phyloP scores from a whole-genome alignment of 768 basidiomycete genomes.

The Russula compacta region DNA sequence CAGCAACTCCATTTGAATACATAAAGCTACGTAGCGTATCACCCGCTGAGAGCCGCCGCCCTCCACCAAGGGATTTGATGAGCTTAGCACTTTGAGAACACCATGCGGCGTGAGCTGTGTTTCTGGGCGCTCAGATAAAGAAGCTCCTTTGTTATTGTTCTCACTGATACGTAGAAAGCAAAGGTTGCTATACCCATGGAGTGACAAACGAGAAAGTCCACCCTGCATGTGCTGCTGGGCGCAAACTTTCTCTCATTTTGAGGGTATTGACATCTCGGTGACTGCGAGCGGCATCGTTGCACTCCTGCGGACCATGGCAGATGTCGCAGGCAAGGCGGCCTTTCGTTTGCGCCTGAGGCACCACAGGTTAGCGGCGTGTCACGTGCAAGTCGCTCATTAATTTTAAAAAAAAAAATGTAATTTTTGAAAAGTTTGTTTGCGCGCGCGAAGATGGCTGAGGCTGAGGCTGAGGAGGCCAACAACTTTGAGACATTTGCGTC shows the following conservation, averaged over 20 bases:
- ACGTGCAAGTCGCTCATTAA: background rate
- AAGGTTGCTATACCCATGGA: too few relatives aligned
- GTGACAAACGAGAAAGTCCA: too few relatives aligned
- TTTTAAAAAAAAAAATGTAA: background rate
- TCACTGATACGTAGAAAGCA: too few relatives aligned
- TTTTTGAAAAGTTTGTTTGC: too few relatives aligned
- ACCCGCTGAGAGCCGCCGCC: background rate
- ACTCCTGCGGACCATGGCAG: too few relatives aligned
- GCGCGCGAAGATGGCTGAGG: background rate
- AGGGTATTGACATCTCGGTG: too few relatives aligned
- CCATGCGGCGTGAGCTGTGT: background rate
- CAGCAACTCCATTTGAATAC: background rate
- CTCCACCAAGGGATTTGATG: background rate
- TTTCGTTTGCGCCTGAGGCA: too few relatives aligned
- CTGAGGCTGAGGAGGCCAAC: background rate
- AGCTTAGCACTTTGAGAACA: background rate
- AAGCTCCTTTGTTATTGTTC: too few relatives aligned
- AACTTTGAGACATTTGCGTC: slow-evolving; percentile 30
- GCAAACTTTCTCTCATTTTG: too few relatives aligned
- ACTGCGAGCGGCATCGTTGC: too few relatives aligned
- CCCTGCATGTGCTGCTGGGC: too few relatives aligned
- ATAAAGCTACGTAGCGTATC: background rate
- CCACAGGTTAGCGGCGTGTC: background rate
- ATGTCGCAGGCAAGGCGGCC: too few relatives aligned
- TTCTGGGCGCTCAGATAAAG: background rate